Percentiles rank a stretch among this genome's conserved stretches.
phyloP scores from a whole-genome alignment of 208 protist species.

The Leishmania guyanensis region DNA sequence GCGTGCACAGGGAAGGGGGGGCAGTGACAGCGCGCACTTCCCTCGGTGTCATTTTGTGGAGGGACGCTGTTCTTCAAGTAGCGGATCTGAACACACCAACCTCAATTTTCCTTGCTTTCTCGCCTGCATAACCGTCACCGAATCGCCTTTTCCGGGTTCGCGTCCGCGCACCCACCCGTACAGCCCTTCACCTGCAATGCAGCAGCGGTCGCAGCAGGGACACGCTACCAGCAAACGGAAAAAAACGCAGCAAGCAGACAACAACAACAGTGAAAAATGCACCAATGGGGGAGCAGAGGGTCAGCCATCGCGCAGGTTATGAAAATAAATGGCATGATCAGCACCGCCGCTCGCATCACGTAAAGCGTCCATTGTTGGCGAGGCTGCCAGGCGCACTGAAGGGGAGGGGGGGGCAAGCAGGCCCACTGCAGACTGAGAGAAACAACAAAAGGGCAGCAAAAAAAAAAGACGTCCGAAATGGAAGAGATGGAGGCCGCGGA shows the following conservation, averaged over 20 bases:
- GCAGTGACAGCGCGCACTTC: neutral
- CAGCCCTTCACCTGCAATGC: neutral
- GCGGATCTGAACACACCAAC: neutral
- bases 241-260: neutral
- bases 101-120: neutral
- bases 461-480: neutral
- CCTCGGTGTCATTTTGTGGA: neutral
- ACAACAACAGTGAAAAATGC: neutral
- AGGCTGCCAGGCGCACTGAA: neutral
- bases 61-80: neutral
- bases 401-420: neutral
- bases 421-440: neutral
- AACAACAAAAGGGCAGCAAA: neutral
- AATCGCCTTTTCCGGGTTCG: neutral
- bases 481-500: neutral
- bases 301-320: neutral
- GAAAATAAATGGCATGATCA: neutral
- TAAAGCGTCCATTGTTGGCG: neutral
- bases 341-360: neutral
- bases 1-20: neutral
- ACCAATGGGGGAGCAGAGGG: neutral
- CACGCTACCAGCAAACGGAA: neutral
- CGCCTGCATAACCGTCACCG: neutral
- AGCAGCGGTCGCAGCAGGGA: neutral
- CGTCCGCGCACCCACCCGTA: neutral